phyloP scores from a whole-genome alignment of 768 basidiomycete genomes.

The Fibroporia radiculosa region DNA sequence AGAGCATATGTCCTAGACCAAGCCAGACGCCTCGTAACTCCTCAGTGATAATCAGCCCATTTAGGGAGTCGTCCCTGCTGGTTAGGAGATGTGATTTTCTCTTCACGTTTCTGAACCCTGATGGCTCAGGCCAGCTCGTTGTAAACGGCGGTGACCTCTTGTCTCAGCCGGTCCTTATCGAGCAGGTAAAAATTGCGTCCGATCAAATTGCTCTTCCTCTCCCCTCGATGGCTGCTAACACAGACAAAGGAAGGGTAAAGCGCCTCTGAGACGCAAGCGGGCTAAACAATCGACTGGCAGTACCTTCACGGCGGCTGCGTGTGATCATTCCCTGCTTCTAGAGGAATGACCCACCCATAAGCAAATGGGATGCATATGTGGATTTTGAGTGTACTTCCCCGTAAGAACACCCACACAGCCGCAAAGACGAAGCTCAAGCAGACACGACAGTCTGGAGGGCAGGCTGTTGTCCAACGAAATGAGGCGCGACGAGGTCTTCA shows the following conservation, averaged over 20 bases:
- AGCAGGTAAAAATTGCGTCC: not conserved
- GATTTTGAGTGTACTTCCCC: no score
- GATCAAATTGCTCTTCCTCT: not conserved
- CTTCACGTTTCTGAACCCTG: conserved; percentile 20
- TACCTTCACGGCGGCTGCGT: no score
- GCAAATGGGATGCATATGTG: no score
- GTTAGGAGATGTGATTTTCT: conserved; percentile 14
- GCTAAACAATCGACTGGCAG: not conserved
- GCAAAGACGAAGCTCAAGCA: no score
- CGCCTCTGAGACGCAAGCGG: not conserved
- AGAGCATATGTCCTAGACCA: not conserved
- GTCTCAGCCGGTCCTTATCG: not conserved
- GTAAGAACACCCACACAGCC: no score
- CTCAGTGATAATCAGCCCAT: not conserved
- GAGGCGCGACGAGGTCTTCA: not conserved
- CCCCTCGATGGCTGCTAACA: not conserved
- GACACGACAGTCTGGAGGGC: not conserved
- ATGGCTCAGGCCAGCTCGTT: conserved; percentile 15
- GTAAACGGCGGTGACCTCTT: conserved; percentile 1
- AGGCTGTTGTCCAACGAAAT: not conserved
- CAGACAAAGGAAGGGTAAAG: not conserved
- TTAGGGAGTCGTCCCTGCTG: conserved; percentile 6
- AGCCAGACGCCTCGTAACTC: not conserved
- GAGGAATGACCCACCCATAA: no score
- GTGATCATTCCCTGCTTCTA: no score